Base-by-base conservation (phyloP, 2,329 filamentous ascomycete genomes). In the Fusarium lateritium region DNA sequence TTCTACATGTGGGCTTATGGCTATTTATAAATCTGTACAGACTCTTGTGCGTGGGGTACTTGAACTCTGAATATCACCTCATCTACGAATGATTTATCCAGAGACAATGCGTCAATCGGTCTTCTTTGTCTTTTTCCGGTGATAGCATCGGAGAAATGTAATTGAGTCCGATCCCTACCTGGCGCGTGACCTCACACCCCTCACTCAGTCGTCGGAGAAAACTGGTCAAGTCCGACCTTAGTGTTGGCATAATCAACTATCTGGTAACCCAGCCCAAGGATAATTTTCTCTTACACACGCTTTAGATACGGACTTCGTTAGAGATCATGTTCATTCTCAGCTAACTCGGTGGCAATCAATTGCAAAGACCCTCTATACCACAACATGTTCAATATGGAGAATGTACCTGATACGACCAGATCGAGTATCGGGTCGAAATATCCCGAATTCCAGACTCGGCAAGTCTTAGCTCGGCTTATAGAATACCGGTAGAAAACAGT, bases 131-230 rank as follows among this genome's bases (percentile, higher is more conserved):
- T 19, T 57, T 36, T 11, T 57, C 47, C 55, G 55, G 13, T 42
- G 22, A 5, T 13, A 17, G 6, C 13, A 2, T 22, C 56, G 50
- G 40, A 34, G 17, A 56, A 45, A 13, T 10, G 0, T n/a, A 9
- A 3, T 21, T 31, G 55, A 45, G 33, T 26, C 49, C 56, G 56
- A 24, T 42, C 40, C 40, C 22, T 42, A 14, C 15, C 13, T 19
- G 8, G 3, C 31, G 26, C 15, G 22, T 44, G 31, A 43, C 8
- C 10, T 13, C 14, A 22, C 15, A 36, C 39, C n/a, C 47, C 52
- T 11, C 11, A 11, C 13, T 19, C 10, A 22, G 21, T 21, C 14
- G 21, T 15, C 56, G 56, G 56, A 55, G 40, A 45, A 56, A 56
- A 0, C 5, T 39, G 19, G 5, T 1, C 50, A 56, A 34, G 33